These are phyloP conservation scores for Arctium minus DNA, from an alignment of 129 eudicot genomes.

Conservation along the genomic window DNA sequence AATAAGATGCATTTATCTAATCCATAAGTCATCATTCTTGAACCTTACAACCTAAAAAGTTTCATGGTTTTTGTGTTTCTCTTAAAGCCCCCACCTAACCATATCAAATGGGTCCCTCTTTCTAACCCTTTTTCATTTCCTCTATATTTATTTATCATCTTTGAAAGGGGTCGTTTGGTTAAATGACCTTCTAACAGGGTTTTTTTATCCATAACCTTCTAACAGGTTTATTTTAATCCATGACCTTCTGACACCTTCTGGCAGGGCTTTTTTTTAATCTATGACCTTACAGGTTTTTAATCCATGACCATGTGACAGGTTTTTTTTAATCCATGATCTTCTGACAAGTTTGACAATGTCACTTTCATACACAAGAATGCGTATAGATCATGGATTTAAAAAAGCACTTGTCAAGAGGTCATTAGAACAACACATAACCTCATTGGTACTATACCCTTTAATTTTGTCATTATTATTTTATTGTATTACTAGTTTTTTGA, in stretches of 20 bases:
- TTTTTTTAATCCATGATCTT: neutral
- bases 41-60: slow-evolving; percentile 29
- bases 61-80: slow-evolving; percentile 39
- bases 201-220: neutral
- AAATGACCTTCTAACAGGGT: neutral
- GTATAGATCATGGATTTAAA: too few species aligned
- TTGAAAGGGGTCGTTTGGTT: neutral
- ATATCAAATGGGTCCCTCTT: slow-evolving; percentile 48
- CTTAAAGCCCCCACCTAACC: slow-evolving; percentile 38
- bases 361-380: neutral
- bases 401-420: too few species aligned
- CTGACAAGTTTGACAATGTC: neutral
- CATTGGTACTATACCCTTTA: neutral
- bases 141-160: slow-evolving; percentile 16
- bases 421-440: neutral
- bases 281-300: neutral
- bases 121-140: slow-evolving; percentile 13
- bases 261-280: neutral
- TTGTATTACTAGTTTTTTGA: neutral
- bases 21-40: slow-evolving; percentile 22
- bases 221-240: neutral
- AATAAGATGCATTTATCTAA: slow-evolving; percentile 12
- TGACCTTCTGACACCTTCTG: neutral
- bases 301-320: neutral
- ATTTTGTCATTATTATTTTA: neutral